These are phyloP conservation scores for Fagus crenata DNA, from an alignment of 306 rosid genomes.

Conservation along the genomic window DNA sequence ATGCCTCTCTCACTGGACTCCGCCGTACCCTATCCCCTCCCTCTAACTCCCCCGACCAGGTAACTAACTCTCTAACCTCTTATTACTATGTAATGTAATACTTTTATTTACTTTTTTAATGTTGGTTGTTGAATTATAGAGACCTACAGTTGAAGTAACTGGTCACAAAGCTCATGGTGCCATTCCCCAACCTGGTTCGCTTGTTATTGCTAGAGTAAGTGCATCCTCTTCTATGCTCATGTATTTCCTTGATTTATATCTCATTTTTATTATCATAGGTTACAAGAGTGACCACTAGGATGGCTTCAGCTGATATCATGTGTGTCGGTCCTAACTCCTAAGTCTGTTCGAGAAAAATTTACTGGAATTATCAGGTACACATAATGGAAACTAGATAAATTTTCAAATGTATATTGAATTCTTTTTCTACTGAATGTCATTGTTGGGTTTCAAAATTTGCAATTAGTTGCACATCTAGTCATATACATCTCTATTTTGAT, in stretches of 20 bases:
- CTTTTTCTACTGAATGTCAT: too few relatives aligned
- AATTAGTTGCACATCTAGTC: too few relatives aligned
- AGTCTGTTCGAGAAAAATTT: conserved; percentile 74
- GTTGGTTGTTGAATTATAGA: conserved; percentile 38
- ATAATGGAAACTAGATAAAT: too few relatives aligned
- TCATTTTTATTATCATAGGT: conserved; percentile 41
- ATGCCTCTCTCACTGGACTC: conserved; percentile 81
- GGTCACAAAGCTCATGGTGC: conserved; percentile 89
- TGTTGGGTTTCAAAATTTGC: too few relatives aligned
- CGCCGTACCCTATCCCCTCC: conserved; percentile 55
- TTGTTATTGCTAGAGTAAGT: conserved; percentile 76
- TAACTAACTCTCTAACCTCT: neutral
- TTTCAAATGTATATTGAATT: too few relatives aligned
- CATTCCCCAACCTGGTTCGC: conserved; percentile 79
- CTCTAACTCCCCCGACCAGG: conserved; percentile 63
- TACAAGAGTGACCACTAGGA: conserved; percentile 73
- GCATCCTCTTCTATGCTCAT: neutral
- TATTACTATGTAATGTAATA: too few relatives aligned
- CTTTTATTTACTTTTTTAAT: too few relatives aligned
- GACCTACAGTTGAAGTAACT: conserved; percentile 72
- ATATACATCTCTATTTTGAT: too few relatives aligned
- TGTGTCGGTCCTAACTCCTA: conserved; percentile 64
- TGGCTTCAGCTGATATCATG: conserved; percentile 80
- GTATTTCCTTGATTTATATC: too few relatives aligned
- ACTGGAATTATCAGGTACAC: conserved; percentile 72